Evolutionary conservation across 2,329 filamentous ascomycete genomes (phyloP), one percentile per base, ranked within the genome.

Genomic region (Aureobasidium sp.): DNA sequence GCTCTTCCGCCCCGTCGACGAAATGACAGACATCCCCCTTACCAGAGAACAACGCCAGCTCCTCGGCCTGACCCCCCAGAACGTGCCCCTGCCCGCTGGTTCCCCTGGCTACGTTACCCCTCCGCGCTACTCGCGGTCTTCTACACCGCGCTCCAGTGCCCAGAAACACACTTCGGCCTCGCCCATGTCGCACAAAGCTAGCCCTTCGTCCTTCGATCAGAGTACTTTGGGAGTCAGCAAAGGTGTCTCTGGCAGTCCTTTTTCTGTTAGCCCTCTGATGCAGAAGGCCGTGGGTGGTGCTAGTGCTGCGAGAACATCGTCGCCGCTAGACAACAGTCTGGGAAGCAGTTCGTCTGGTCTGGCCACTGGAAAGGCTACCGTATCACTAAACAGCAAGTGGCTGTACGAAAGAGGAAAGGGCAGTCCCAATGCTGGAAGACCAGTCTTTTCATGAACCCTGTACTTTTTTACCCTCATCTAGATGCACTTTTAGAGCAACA

Each of bases 341-440:
- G 61, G 56, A 70, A 62, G 74, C 73, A 63, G 6, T 75, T 92
- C 86, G 66, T 89, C 90, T 0, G 77, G 77, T 6, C 76, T 79
- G 6, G 81, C 82, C 41, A 91, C 88, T 77, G 83, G 85, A 25
- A 68, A 68, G 62, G 86, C 87, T 45, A 91, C 85, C 67, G 85
- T 95, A 58, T 86, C 86, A 0, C 71, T 97, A 71, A 97, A 93
- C 75, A 96, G 86, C 77, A 96, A 94, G 77, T 97, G 93, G 93
- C 75, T 97, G 64, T 97, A 96, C 71, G 91, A 97, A 75, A 90
- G 87, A 76, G 88, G 89, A 20, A 71, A 69, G 78, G 86, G 72
- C 73, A 85, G 72, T 77, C 82, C 67, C 79, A 81, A 57, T 73
- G 62, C 64, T 22, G 45, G 25, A 29, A 65, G 63, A 44, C 45